Evolutionary conservation across 164 flowering plant genomes (phyloP).

Genomic region (Vitis amurensis): DNA sequence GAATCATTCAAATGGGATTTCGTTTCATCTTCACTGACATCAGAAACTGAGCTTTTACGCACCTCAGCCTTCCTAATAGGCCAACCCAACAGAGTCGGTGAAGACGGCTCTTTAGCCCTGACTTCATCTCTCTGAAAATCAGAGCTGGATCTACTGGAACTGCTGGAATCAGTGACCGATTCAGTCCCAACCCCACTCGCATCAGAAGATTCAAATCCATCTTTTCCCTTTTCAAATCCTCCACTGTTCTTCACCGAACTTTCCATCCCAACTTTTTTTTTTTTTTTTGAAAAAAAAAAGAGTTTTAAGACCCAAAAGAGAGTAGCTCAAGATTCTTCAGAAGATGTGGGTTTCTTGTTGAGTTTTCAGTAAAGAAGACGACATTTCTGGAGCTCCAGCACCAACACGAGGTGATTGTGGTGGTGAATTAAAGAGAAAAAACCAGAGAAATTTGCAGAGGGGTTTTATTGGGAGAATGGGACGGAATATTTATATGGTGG

Average conservation of each 20-base stretch:
- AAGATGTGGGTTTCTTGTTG: no score
- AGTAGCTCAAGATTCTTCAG: no score
- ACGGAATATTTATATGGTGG: neutral
- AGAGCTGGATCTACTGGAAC: slow-evolving; percentile 34
- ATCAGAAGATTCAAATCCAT: slow-evolving; percentile 17
- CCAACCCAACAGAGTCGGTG: slow-evolving; percentile 55
- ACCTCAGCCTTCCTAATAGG: slow-evolving; percentile 49
- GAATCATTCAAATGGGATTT: slow-evolving; percentile 24
- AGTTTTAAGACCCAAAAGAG: slow-evolving; percentile 2
- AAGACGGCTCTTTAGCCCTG: slow-evolving; percentile 19
- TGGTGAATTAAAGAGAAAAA: no score
- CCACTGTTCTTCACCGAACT: slow-evolving; percentile 17
- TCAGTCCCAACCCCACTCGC: slow-evolving; percentile 11
- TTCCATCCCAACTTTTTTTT: slow-evolving; percentile 21
- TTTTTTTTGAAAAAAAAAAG: neutral
- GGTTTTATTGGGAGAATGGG: neutral
- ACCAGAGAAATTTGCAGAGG: neutral
- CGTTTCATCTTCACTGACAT: slow-evolving; percentile 18
- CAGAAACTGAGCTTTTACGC: slow-evolving; percentile 20
- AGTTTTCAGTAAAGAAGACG: no score
- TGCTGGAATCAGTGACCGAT: slow-evolving; percentile 26
- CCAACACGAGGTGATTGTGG: no score
- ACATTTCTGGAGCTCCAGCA: no score
- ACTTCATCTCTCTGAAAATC: slow-evolving; percentile 21
- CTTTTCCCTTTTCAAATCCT: slow-evolving; percentile 4